A percentile compares a stretch with the other conserved stretches of the same genome.
Conservation (phyloP, 305 asterid species). For the Solanum chacoense region DNA sequence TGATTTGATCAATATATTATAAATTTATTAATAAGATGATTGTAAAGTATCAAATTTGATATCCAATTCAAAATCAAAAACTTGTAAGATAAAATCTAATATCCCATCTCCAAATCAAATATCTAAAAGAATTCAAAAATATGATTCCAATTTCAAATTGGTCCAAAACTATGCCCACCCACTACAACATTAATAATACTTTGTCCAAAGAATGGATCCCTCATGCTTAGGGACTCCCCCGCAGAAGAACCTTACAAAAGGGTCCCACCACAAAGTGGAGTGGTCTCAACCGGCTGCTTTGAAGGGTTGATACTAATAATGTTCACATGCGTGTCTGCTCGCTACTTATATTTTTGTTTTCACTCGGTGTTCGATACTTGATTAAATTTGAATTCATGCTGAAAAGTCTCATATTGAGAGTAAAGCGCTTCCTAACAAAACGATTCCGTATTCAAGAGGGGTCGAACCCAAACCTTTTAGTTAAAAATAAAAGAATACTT, state of each 20-base stretch:
- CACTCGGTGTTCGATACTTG: fast-evolving
- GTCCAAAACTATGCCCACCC: neutral
- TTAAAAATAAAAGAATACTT: too few relatives aligned
- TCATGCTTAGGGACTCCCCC: neutral
- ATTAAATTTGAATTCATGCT: fast-evolving
- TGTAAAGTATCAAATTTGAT: neutral
- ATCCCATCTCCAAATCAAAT: neutral
- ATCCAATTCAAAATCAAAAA: neutral
- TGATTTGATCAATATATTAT: too few relatives aligned
- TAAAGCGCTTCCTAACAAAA: fast-evolving
- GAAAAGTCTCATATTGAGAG: fast-evolving
- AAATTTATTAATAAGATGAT: too few relatives aligned
- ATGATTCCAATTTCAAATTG: neutral
- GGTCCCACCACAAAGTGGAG: neutral
- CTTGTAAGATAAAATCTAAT: neutral
- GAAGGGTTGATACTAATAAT: neutral
- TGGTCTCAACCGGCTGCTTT: neutral
- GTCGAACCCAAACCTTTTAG: fast-evolving
- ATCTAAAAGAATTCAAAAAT: neutral
- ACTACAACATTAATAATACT: neutral
- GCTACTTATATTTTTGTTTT: too few relatives aligned
- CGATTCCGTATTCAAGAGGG: fast-evolving
- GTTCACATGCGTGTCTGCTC: neutral
- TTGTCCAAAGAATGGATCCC: neutral
- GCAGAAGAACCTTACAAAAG: neutral